These are phyloP conservation scores for Claviceps fusiformis DNA, from an alignment of 2,329 filamentous ascomycete species.

Conservation along the genomic window DNA sequence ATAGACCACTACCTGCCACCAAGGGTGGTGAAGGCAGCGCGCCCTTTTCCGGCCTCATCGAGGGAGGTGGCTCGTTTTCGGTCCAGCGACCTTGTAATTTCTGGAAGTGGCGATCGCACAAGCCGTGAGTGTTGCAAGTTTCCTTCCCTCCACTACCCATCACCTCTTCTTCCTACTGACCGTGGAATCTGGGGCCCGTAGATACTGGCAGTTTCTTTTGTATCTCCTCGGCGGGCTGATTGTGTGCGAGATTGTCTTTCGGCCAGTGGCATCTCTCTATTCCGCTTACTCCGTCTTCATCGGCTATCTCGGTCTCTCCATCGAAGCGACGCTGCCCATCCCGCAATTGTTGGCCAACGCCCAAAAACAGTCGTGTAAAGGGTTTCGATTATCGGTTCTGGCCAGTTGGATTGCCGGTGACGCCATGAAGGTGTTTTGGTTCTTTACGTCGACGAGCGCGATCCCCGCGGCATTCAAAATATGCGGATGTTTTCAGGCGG, in stretches of 20 bases:
- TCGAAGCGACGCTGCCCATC: constrained; percentile 70
- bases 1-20: constrained; percentile 45
- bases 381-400: constrained; percentile 64
- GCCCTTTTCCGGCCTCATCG: constrained; percentile 47
- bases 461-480: constrained; percentile 72
- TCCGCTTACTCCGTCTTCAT: constrained; percentile 51
- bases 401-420: constrained; percentile 70
- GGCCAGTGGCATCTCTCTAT: constrained; percentile 44
- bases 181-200: neutral
- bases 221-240: constrained; percentile 51
- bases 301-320: constrained; percentile 61
- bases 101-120: constrained; percentile 67
- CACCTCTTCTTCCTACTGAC: too few species aligned
- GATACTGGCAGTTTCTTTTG: constrained; percentile 66
- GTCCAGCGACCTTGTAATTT: constrained; percentile 58
- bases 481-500: constrained; percentile 69
- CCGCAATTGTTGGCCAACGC: constrained; percentile 66
- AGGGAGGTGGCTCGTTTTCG: constrained; percentile 24
- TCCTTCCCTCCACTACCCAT: neutral
- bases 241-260: constrained; percentile 53
- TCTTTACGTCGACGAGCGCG: constrained; percentile 55
- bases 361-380: constrained; percentile 55
- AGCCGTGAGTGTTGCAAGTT: constrained; percentile 36
- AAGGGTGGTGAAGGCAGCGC: constrained; percentile 45
- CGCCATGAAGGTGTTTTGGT: constrained; percentile 79